Percentiles rank a stretch among this genome's conserved stretches.
These are phyloP conservation scores for Fomitiporia mediterranea DNA, from an alignment of 1,284 basidiomycete species.

Conservation along the genomic window DNA sequence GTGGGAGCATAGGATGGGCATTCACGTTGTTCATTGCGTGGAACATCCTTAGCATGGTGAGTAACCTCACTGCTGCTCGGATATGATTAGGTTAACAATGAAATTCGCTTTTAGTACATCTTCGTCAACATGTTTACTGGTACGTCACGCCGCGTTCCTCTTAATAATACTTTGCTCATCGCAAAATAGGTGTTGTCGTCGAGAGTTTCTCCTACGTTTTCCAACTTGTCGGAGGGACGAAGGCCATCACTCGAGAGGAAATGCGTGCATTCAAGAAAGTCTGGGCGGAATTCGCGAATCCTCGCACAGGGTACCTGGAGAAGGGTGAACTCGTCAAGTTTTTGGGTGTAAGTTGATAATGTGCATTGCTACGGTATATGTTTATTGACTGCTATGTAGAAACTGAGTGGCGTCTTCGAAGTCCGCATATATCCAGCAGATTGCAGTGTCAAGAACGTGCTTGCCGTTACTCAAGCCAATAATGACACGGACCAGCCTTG, in stretches of 20 bases:
- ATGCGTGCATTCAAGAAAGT: constrained; percentile 93
- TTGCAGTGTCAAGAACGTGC: constrained; percentile 56
- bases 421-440: constrained; percentile 77
- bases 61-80: constrained; percentile 24
- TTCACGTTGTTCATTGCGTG: constrained; percentile 90
- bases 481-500: constrained; percentile 24
- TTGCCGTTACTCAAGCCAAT: constrained; percentile 42
- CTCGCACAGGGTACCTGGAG: constrained; percentile 76
- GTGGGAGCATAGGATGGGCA: constrained; percentile 84
- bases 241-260: constrained; percentile 82
- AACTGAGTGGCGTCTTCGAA: constrained; percentile 79
- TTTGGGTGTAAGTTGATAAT: constrained; percentile 65
- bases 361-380: not conserved
- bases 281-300: constrained; percentile 84
- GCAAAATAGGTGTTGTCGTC: constrained; percentile 75
- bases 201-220: constrained; percentile 97
- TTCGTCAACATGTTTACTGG: constrained; percentile 95
- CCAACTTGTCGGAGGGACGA: constrained; percentile 79
- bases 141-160: constrained; percentile 26
- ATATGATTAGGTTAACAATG: not conserved
- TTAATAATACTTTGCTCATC: not conserved
- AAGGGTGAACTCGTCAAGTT: constrained; percentile 73
- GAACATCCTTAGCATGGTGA: constrained; percentile 95
- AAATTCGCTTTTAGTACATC: constrained; percentile 61
- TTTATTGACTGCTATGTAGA: constrained; percentile 37